Percentiles rank a stretch among this genome's conserved stretches.
phyloP scores from a whole-genome alignment of 1,139 yeast genomes.

The Nakaseomyces glabratus region DNA sequence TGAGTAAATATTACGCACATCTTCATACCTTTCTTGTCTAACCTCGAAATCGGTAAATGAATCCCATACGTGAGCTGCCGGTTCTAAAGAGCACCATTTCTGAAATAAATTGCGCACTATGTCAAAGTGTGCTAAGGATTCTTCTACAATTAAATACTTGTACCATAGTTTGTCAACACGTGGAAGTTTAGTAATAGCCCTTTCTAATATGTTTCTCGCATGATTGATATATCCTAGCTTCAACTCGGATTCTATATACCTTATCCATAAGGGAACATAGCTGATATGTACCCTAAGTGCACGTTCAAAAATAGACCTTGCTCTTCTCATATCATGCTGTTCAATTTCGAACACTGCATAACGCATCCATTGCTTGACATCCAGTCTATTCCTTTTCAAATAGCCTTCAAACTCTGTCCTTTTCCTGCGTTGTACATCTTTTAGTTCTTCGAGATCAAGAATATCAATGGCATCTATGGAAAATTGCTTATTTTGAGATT shows the following conservation, averaged over 20 bases:
- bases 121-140: constrained; percentile 54
- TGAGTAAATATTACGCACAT: constrained; percentile 50
- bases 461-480: constrained; percentile 38
- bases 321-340: constrained; percentile 68
- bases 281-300: constrained; percentile 72
- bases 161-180: constrained; percentile 82
- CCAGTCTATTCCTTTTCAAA: constrained; percentile 68
- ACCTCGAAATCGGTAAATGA: constrained; percentile 66
- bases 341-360: constrained; percentile 85
- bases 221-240: constrained; percentile 69
- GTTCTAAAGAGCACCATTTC: constrained; percentile 75
- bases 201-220: constrained; percentile 74
- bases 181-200: constrained; percentile 71
- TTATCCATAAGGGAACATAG: constrained; percentile 75
- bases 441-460: constrained; percentile 71
- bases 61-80: constrained; percentile 54
- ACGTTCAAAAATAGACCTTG: constrained; percentile 81
- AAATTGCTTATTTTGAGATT: constrained; percentile 8
- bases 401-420: constrained; percentile 81
- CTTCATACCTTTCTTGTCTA: constrained; percentile 45
- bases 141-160: constrained; percentile 73
- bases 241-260: constrained; percentile 73
- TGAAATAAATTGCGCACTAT: constrained; percentile 63
- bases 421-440: constrained; percentile 65
- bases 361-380: constrained; percentile 82